A percentile compares a stretch with the other conserved stretches of the same genome.
These are phyloP conservation scores for Singerocomus inundabilis DNA, from an alignment of 1,284 basidiomycete genomes.

Conservation along the genomic window DNA sequence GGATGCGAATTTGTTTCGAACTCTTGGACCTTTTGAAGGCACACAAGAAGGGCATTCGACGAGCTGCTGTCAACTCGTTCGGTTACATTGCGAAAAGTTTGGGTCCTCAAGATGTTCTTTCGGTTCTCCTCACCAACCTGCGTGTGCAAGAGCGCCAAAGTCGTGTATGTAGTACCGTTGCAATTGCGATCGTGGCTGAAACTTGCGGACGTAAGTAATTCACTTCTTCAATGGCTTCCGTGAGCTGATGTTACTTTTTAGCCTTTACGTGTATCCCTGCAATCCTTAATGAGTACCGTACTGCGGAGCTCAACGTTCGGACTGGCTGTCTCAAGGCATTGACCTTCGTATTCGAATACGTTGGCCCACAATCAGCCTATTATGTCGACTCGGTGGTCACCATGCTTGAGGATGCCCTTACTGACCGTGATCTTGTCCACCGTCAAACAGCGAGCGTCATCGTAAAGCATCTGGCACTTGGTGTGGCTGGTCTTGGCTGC, in stretches of 20 bases:
- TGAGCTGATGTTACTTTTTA: constrained; percentile 32
- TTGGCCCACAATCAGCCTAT: constrained; percentile 99
- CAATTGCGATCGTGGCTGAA: constrained; percentile 96
- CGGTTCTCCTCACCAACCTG: constrained; percentile 94
- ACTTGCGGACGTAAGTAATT: constrained; percentile 84
- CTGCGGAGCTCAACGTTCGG: constrained; percentile 95
- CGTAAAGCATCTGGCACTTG: constrained; percentile 96
- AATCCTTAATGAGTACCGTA: constrained; percentile 98
- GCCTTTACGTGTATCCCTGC: constrained; percentile 99
- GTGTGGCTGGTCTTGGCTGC: constrained; percentile 94
- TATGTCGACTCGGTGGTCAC: constrained; percentile 97
- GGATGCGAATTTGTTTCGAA: constrained; percentile 99
- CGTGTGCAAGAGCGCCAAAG: constrained; percentile 99
- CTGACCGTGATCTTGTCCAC: constrained; percentile 97
- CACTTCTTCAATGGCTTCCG: constrained; percentile 1
- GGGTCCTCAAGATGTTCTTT: constrained; percentile 97
- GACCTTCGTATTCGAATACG: constrained; percentile 99
- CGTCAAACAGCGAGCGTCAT: constrained; percentile 99
- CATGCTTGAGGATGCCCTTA: constrained; percentile 96
- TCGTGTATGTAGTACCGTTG: constrained; percentile 98
- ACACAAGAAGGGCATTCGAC: constrained; percentile 98
- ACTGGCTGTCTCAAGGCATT: constrained; percentile 99
- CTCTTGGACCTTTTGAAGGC: constrained; percentile 96
- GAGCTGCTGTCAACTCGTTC: constrained; percentile 98
- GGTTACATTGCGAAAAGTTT: constrained; percentile 99